These are phyloP conservation scores for Alternaria rosae DNA, from an alignment of 2,329 filamentous ascomycete genomes.

Conservation along the genomic window DNA sequence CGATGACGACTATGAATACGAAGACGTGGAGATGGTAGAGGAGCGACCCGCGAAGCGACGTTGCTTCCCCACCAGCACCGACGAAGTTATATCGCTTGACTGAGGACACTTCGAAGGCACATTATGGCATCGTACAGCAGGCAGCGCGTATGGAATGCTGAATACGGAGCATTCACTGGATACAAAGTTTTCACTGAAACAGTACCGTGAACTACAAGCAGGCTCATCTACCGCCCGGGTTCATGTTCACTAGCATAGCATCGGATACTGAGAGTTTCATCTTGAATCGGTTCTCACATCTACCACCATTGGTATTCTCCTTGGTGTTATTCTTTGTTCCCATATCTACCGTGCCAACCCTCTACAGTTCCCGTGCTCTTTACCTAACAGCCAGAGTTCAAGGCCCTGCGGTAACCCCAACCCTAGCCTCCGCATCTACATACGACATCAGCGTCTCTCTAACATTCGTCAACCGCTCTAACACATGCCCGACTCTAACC, in stretches of 20 bases:
- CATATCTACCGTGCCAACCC: neutral
- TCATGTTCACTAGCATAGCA: neutral
- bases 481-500: conserved; percentile 10
- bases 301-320: neutral
- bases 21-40: conserved; percentile 7
- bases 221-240: neutral
- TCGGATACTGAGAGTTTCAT: neutral
- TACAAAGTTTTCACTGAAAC: neutral
- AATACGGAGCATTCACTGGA: neutral
- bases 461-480: conserved; percentile 6
- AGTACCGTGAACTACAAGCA: neutral
- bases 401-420: neutral
- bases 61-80: conserved; percentile 5
- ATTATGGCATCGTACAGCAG: no score
- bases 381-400: neutral
- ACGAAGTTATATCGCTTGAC: conserved; percentile 17
- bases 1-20: neutral
- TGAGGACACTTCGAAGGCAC: neutral
- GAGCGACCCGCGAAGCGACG: conserved; percentile 11
- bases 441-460: conserved; percentile 5
- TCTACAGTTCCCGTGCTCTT: neutral
- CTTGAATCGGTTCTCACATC: neutral
- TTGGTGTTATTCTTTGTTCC: neutral
- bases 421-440: neutral
- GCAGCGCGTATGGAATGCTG: neutral